A percentile compares a stretch with the other conserved stretches of the same genome.
Evolutionary conservation across 2,329 filamentous ascomycete genomes (phyloP).

Genomic region (Fusarium staphyleae): DNA sequence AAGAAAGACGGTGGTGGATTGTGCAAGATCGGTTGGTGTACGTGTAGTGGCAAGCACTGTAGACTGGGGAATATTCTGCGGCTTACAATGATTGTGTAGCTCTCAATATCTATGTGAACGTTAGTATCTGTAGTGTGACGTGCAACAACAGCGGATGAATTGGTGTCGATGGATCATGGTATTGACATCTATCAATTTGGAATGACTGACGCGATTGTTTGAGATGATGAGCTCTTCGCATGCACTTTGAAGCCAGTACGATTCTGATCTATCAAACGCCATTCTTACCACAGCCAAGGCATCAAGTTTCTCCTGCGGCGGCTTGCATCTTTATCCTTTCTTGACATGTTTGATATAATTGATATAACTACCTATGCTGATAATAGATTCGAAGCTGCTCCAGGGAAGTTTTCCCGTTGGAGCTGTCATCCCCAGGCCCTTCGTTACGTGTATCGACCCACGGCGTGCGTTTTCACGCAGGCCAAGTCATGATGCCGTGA

Average conservation of each 20-base stretch:
- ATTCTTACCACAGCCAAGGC: constrained; percentile 25
- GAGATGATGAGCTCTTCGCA: too few species aligned
- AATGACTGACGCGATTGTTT: too few species aligned
- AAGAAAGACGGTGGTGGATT: constrained; percentile 6
- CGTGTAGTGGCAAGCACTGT: not conserved
- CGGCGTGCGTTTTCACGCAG: constrained; percentile 21
- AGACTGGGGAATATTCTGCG: not conserved
- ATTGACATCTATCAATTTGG: constrained; percentile 12
- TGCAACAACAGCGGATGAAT: constrained; percentile 2
- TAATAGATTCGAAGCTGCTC: constrained; percentile 13
- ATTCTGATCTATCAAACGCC: constrained; percentile 27
- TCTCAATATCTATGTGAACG: too few species aligned
- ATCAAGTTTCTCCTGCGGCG: constrained; percentile 2
- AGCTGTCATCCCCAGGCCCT: constrained; percentile 19
- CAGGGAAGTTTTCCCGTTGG: constrained; percentile 32
- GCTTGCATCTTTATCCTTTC: constrained; percentile 19
- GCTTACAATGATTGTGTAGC: not conserved
- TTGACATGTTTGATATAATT: too few species aligned
- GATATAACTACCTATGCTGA: not conserved
- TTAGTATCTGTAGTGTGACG: too few species aligned
- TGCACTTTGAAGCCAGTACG: constrained; percentile 18
- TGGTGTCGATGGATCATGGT: constrained; percentile 11
- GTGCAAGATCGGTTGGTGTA: constrained; percentile 3
- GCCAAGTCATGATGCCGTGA: constrained; percentile 17
- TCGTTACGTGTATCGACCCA: constrained; percentile 25